phyloP scores from a whole-genome alignment of 306 rosid genomes.

The Begonia fuchsioides region DNA sequence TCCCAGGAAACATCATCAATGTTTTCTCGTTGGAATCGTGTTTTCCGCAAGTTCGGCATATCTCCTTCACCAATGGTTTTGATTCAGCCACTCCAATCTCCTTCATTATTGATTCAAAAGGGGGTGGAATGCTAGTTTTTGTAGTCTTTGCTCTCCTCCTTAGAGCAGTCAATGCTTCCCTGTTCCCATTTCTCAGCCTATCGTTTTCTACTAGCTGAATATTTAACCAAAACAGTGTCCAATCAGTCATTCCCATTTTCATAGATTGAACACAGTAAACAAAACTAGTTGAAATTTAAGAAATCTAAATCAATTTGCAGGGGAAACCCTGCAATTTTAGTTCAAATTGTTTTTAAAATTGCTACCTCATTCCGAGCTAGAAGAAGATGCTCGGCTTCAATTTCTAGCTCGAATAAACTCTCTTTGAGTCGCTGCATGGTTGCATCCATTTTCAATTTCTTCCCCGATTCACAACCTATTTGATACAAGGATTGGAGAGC shows the following conservation, averaged over 20 bases:
- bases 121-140: constrained; percentile 59
- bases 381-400: constrained; percentile 65
- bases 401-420: constrained; percentile 39
- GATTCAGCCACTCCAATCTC: constrained; percentile 42
- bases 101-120: constrained; percentile 79
- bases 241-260: too few relatives aligned
- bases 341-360: not conserved
- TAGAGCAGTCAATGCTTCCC: constrained; percentile 82
- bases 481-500: too few relatives aligned
- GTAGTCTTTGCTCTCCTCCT: constrained; percentile 78
- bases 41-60: constrained; percentile 67
- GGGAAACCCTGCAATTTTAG: too few relatives aligned
- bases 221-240: not conserved
- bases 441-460: constrained; percentile 33
- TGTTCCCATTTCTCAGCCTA: constrained; percentile 68
- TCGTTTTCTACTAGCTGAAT: constrained; percentile 67
- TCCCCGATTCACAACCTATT: not conserved
- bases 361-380: constrained; percentile 58
- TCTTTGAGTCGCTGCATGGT: constrained; percentile 31
- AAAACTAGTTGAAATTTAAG: too few relatives aligned
- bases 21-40: constrained; percentile 62
- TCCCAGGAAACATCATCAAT: constrained; percentile 79
- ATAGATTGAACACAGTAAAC: too few relatives aligned
- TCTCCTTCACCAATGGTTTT: constrained; percentile 72
- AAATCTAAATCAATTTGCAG: too few relatives aligned